Base-by-base conservation (phyloP, 2,329 filamentous ascomycete species). In the Cladosporium sp. region DNA sequence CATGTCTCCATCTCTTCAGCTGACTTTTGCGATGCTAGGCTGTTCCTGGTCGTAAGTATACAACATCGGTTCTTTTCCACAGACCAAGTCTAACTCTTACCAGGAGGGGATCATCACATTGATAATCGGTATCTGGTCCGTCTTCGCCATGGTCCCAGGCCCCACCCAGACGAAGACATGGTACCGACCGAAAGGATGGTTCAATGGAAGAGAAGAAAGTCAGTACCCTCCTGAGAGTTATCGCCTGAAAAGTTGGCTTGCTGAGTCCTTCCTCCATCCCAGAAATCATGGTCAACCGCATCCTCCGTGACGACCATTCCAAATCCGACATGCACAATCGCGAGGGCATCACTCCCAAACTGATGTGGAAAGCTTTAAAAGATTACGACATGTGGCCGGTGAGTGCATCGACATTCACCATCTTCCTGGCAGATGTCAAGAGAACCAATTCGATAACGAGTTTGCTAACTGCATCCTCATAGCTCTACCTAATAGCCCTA, bases 171-270 rank as follows among this genome's bases (percentile, higher is more conserved):
- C 85, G 5, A 79, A 75, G 9, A 75, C 77, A n/a, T 64, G 73
- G 29, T 75, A 87, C 54, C 81, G 78, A 42, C 77, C 80, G 1
- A 80, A 79, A 44, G 83, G 83, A 4, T 87, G 84, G 83, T 88
- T 85, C 63, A 80, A 71, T 4, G 83, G 85, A 61, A 72, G 73
- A 2, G 81, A 88, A 60, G 84, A 87, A 59, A 77, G 80, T 52
- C 84, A 4, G 22, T 27, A 86, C 87, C 59, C 81, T 88, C 77
- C 77, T 85, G 13, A 88, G 86, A 61, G 83, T 56, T 71, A 83
- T 1, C 76, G 82, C n/a, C n/a, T n/a, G n/a, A n/a, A n/a, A n/a
- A n/a, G n/a, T n/a, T n/a, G n/a, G n/a, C n/a, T n/a, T n/a, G n/a
- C 1, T 82, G 85, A 38, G n/a, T n/a, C 82, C 84, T 54, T 79